Base-by-base conservation (phyloP, 2,329 filamentous ascomycete genomes). In the Blastomyces percursus region DNA sequence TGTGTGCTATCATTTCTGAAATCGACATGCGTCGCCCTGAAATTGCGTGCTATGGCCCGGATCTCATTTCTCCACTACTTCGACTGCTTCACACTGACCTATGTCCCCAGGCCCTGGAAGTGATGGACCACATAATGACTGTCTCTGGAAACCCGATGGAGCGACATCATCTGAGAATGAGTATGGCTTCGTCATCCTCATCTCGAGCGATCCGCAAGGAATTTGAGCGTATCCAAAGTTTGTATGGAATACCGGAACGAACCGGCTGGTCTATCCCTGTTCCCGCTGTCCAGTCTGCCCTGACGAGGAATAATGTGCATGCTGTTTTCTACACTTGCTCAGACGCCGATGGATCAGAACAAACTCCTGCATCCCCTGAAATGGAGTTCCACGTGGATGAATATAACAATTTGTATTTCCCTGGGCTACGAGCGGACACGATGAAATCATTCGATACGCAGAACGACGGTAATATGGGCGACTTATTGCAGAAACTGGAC, bases 251-350 rank as follows among this genome's bases (percentile, higher is more conserved):
- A 63, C 94, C 94, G 0, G 93, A 97, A 72, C 87, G 91, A 27
- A 94, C 90, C 19, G 94, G 94, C 1, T 99, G 94, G 94, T 94
- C 94, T 0, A 91, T 99, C 54, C 93, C 94, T 0, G 85, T 95
- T 72, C 94, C 94, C 19, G 93, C 93, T 0, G 88, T 89, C 62
- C 93, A 96, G 77, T 94, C 92, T 0, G 87, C 88, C 61, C 84
- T 86, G 42, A 97, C 94, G 3, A 84, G 94, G 63, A 84, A 87
- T 63, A 99, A 99, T 69, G 94, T 99, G 2, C 93, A 97, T 73
- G 91, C 92, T 0, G 92, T 94, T 0, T 97, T 96, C 75, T 96
- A 96, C 75, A 96, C 92, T 66, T 96, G 92, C 71, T 88, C 90
- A 61, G 88, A 84, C 65, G 81, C 84, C 3, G 81, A 83, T 60